phyloP scores from a whole-genome alignment of 2,329 filamentous ascomycete species.

The Hypoxylon sp. region DNA sequence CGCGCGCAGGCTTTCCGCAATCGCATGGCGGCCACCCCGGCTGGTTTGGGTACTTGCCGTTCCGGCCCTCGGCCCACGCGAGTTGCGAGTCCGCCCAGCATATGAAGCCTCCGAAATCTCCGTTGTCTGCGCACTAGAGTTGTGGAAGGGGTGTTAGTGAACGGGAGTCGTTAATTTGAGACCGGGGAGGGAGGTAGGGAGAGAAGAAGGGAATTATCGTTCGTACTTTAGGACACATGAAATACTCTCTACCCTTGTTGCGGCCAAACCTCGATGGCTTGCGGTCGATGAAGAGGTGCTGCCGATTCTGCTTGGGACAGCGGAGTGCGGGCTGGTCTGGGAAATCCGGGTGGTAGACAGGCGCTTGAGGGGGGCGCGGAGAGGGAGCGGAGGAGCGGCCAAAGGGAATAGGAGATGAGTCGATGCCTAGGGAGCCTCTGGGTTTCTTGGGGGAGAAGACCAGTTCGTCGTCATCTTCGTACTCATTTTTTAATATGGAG shows the following conservation, averaged over 20 bases:
- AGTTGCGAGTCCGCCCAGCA: slow-evolving; percentile 41
- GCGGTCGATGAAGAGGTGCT: slow-evolving; percentile 19
- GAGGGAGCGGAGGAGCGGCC: neutral
- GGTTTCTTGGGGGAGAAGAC: slow-evolving; percentile 31
- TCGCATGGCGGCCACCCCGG: slow-evolving; percentile 25
- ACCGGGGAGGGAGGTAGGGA: neutral
- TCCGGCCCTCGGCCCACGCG: slow-evolving; percentile 3
- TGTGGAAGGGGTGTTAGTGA: neutral
- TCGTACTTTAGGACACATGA: slow-evolving; percentile 26
- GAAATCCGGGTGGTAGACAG: slow-evolving; percentile 32
- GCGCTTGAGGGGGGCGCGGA: neutral
- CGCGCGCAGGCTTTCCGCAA: slow-evolving; percentile 34
- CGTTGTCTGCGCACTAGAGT: slow-evolving; percentile 3
- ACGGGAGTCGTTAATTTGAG: neutral
- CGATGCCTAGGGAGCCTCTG: slow-evolving; percentile 3
- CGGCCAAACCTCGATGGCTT: neutral
- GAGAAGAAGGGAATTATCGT: neutral
- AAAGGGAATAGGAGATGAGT: slow-evolving; percentile 21
- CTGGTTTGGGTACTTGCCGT: neutral
- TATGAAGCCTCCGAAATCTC: slow-evolving; percentile 26
- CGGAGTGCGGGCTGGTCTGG: slow-evolving; percentile 28
- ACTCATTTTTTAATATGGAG: slow-evolving; percentile 3
- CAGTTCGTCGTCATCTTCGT: slow-evolving; percentile 23
- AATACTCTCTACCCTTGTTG: slow-evolving; percentile 30
- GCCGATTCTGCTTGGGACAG: slow-evolving; percentile 13